A percentile compares a stretch with the other conserved stretches of the same genome.
Conservation (phyloP, 192 early-diverging fungal species). For the Obelidium mucronatum region DNA sequence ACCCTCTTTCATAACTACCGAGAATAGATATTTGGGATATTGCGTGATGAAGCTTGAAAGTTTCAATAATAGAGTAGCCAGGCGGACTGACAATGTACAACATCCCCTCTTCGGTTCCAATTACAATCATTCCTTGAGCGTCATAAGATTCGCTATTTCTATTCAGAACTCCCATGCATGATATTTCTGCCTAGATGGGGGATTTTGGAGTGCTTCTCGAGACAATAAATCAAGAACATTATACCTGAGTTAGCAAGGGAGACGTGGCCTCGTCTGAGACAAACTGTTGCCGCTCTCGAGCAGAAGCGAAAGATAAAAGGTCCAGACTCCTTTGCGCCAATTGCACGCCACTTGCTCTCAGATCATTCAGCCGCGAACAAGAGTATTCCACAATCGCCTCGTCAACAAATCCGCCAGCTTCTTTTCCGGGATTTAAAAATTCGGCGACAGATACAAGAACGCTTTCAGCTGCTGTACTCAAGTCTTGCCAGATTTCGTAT, state of each 20-base stretch:
- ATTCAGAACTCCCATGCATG: conserved; percentile 20
- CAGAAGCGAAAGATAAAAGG: background rate
- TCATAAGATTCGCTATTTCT: conserved; percentile 3
- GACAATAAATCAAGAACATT: too few species aligned
- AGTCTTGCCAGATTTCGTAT: conserved; percentile 16
- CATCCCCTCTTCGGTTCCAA: conserved; percentile 29
- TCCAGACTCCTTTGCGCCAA: background rate
- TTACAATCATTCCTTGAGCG: conserved; percentile 10
- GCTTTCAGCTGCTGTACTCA: conserved; percentile 14
- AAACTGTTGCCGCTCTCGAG: background rate
- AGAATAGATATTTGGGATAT: background rate
- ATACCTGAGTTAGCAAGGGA: background rate
- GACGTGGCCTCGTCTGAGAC: background rate
- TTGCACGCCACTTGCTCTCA: background rate
- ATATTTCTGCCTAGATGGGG: too few species aligned
- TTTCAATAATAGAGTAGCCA: conserved; percentile 27
- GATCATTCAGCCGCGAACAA: background rate
- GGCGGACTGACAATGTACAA: conserved; percentile 38
- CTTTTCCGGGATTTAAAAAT: background rate
- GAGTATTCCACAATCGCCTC: background rate
- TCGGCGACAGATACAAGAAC: background rate
- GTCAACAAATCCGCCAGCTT: too few species aligned
- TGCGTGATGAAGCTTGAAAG: background rate
- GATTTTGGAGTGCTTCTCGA: too few species aligned
- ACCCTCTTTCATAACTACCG: conserved; percentile 28